Percentiles rank a stretch among this genome's conserved stretches.
phyloP scores from a whole-genome alignment of 371 early-diverging fungal species.

The Mycotypha africana region DNA sequence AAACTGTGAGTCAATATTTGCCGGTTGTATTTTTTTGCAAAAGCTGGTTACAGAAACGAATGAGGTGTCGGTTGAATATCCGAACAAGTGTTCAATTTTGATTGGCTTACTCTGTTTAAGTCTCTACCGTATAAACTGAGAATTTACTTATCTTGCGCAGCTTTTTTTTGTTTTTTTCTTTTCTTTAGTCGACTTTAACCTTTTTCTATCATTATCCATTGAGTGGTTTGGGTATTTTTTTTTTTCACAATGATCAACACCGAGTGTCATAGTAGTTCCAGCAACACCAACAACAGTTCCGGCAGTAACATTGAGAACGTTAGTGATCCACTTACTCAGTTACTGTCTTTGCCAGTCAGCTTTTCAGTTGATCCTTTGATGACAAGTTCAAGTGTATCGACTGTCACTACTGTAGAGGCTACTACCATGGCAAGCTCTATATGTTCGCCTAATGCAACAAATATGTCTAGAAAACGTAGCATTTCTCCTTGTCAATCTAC shows the following conservation, averaged over 20 bases:
- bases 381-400: too few species aligned
- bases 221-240: conserved; percentile 12
- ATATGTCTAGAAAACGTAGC: too few species aligned
- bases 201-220: too few species aligned
- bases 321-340: conserved; percentile 14
- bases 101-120: too few species aligned
- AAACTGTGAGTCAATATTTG: too few species aligned
- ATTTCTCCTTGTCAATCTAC: too few species aligned
- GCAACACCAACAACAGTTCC: too few species aligned
- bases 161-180: conserved; percentile 1
- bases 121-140: too few species aligned
- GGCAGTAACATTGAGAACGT: conserved; percentile 4
- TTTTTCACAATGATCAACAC: conserved; percentile 14
- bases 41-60: not conserved
- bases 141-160: too few species aligned
- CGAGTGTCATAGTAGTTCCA: too few species aligned
- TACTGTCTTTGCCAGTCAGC: conserved; percentile 25
- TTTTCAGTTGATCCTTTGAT: conserved; percentile 27
- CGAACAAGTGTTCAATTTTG: conserved; percentile 15
- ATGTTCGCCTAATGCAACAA: too few species aligned
- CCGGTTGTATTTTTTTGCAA: not conserved
- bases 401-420: conserved; percentile 1
- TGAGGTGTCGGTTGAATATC: not conserved
- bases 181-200: conserved; percentile 17
- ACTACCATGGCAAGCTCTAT: conserved; percentile 4